Evolutionary conservation across 495 filamentous ascomycete species (phyloP).

Genomic region (Extremus antarcticus): DNA sequence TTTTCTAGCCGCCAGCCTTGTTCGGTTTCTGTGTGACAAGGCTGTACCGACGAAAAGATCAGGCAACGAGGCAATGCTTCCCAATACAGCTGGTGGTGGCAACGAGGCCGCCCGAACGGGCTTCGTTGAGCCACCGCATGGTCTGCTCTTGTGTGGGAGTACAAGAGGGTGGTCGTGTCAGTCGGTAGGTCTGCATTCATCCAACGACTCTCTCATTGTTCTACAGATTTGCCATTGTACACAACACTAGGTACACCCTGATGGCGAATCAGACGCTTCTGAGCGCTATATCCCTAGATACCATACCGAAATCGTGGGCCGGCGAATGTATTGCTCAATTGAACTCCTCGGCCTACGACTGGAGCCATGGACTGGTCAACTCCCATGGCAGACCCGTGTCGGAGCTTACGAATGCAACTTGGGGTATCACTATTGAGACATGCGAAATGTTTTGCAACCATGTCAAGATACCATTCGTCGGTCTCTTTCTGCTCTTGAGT

Average conservation of each 20-base stretch:
- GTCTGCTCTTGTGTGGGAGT: background rate
- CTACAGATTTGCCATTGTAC: no score
- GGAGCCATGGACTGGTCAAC: constrained; percentile 11
- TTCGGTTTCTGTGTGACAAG: background rate
- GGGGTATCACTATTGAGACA: constrained; percentile 16
- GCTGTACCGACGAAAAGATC: background rate
- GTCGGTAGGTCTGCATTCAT: no score
- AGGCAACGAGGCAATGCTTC: background rate
- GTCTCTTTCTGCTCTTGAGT: background rate
- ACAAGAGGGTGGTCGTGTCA: background rate
- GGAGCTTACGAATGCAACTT: constrained; percentile 15
- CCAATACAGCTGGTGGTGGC: no score
- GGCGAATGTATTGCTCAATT: background rate
- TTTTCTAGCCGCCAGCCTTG: background rate
- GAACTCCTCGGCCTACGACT: background rate
- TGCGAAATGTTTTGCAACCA: constrained; percentile 18
- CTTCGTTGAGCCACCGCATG: background rate
- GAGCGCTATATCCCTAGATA: background rate
- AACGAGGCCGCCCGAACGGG: background rate
- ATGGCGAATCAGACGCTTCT: constrained; percentile 3
- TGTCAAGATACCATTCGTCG: constrained; percentile 14
- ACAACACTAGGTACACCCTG: no score
- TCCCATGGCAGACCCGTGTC: constrained; percentile 1
- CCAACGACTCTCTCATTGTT: no score
- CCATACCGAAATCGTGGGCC: background rate